Base-by-base conservation (phyloP, 352 stramenopile genomes). In the Pelagophyceae sp. region DNA sequence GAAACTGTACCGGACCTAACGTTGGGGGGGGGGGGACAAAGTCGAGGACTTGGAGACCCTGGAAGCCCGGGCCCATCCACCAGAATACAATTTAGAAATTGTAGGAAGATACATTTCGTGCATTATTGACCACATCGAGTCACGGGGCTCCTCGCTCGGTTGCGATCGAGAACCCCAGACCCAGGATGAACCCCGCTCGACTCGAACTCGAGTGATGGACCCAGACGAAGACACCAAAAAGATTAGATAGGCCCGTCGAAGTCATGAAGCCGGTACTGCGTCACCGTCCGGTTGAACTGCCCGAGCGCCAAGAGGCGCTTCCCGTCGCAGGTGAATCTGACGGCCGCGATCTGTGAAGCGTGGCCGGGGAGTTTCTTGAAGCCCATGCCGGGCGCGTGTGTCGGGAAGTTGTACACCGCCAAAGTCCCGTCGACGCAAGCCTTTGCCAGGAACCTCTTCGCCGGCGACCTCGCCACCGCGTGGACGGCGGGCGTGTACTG, bases 331-430 rank as follows among this genome's bases (percentile, higher is more conserved):
- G 67, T 58, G 33, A 74, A 74, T 35, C 67, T 11, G n/a, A 74
- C 67, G 5, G 51, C 58, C 1, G 67, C 67, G 11, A 74, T 31
- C 11, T 19, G 3, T 33, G 67, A 74, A 11, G 20, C 67, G 31
- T 74, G 67, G 67, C 67, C 67, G 6, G 67, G 67, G 27, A 71
- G 15, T 6, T 38, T 15, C 54, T 15, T 20, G 17, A 74, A 38
- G 67, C 15, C 20, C 67, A 74, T 74, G 1, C 38, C 67, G 11
- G 67, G 23, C 1, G 67, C 67, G 35, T 74, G 67, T 35, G 67
- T 74, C 25, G 67, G 67, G n/a, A 60, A 74, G 33, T 74, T 74
- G 33, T 74, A 74, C 0, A 74, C 35, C 25, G 67, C 67, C 2
- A 74, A 5, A 11, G 35, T 74, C 2, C 67, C 67, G 58, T 74